phyloP scores from a whole-genome alignment of 805 yeast species.

The Barnettozyma sucrosica region DNA sequence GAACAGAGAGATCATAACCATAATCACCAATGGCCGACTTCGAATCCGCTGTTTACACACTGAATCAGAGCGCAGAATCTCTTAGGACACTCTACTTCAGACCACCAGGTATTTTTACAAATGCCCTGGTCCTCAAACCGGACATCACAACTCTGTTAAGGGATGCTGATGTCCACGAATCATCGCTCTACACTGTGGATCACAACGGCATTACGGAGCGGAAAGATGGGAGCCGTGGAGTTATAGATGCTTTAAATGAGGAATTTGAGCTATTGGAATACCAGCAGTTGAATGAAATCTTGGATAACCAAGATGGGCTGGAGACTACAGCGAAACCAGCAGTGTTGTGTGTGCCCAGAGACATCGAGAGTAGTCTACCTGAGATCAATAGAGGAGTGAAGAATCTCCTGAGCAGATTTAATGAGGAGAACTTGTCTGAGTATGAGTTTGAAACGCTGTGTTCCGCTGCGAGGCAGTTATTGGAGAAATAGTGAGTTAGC shows the following conservation, averaged over 20 bases:
- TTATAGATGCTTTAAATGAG: constrained; percentile 30
- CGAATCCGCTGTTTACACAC: constrained; percentile 5
- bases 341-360: constrained; percentile 23
- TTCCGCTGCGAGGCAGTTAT: constrained; percentile 33
- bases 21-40: constrained; percentile 14
- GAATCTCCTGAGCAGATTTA: constrained; percentile 28
- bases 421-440: constrained; percentile 27
- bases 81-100: constrained; percentile 37
- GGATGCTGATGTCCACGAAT: constrained; percentile 52
- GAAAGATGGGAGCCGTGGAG: constrained; percentile 43
- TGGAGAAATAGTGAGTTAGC: constrained; percentile 24
- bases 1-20: background rate
- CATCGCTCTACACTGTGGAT: constrained; percentile 41
- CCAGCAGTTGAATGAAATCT: constrained; percentile 23
- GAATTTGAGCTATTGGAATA: constrained; percentile 29
- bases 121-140: constrained; percentile 49
- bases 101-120: constrained; percentile 59
- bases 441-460: constrained; percentile 40
- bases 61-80: constrained; percentile 15
- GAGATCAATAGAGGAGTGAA: constrained; percentile 27
- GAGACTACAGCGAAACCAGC: constrained; percentile 9
- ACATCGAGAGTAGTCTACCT: constrained; percentile 5
- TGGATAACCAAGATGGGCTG: background rate
- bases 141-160: constrained; percentile 51
- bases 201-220: constrained; percentile 36